phyloP scores from a whole-genome alignment of 192 early-diverging fungal species.

The Backusella tuberculispora region DNA sequence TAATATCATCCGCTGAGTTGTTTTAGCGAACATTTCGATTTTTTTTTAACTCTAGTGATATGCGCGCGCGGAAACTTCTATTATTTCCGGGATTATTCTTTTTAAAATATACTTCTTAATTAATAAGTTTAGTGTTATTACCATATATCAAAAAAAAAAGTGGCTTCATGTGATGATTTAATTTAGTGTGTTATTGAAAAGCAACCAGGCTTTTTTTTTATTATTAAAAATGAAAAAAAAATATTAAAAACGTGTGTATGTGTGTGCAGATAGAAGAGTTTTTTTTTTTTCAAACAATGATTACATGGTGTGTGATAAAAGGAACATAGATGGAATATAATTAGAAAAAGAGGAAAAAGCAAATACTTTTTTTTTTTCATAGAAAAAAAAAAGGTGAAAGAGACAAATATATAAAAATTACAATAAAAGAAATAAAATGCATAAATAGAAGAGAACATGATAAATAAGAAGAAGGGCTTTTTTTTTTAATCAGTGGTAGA shows the following conservation, averaged over 20 bases:
- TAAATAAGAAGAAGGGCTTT: not conserved
- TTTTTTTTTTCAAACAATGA: constrained; percentile 25
- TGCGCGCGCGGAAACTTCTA: no score
- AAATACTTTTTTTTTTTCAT: constrained; percentile 4
- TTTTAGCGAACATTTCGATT: no score
- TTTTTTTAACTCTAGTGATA: no score
- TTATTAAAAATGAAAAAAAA: not conserved
- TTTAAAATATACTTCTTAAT: no score
- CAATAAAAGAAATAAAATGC: constrained; percentile 13
- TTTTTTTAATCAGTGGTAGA: not conserved
- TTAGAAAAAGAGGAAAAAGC: not conserved
- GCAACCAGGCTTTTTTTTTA: not conserved
- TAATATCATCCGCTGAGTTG: no score
- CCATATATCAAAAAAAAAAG: no score
- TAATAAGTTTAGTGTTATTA: no score
- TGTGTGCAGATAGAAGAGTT: not conserved
- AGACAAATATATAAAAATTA: not conserved
- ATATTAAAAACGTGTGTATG: not conserved
- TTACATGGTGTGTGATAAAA: not conserved
- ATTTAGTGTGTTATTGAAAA: not conserved
- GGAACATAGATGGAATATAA: constrained; percentile 8
- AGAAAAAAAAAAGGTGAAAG: constrained; percentile 2
- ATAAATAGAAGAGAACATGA: not conserved
- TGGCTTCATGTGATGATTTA: no score
- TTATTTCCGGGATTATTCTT: no score